Evolutionary conservation across 768 basidiomycete genomes (phyloP), one percentile per base, ranked within the genome.

Genomic region (Boletus barrowsii): DNA sequence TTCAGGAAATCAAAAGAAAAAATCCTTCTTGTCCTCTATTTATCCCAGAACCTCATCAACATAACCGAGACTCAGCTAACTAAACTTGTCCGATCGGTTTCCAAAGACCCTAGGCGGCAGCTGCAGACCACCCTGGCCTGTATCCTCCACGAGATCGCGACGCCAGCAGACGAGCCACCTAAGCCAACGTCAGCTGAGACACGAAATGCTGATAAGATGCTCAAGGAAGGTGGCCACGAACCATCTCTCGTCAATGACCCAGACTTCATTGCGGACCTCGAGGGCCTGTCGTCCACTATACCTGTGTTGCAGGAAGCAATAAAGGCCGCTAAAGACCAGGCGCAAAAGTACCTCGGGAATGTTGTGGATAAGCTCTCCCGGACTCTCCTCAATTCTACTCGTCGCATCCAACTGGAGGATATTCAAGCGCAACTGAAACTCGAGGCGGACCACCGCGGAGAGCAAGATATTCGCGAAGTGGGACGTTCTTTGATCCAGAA

Each of bases 1-100:
- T 69, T 68, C 50, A 57, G 58, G 44, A 64, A 24, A 33, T 64
- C 56, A 1, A 68, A 68, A 45, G 66, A 62, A 32, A 64, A 55
- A 20, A 67, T 68, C 0, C 53, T 54, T n/a, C 55, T 67, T 13
- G 22, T 48, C 29, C 53, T 58, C 22, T 47, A 64, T 47, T 33
- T 68, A 30, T 59, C 52, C 5, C 56, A 54, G 15, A 56, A 32
- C 26, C 48, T 66, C 35, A 36, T 58, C 6, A 56, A 51, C 37
- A 51, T 42, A 17, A 58, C 58, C 0, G 55, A 68, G 9, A 15
- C 26, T 29, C 65, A 68, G 11, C 39, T 58, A 0, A 22, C 48
- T 7, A 41, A 47, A 15, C 47, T 68, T 1, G 49, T 66, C 40
- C 51, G 35, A 26, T 55, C 63, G 5, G 49, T 63, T 47, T 43